A percentile compares a stretch with the other conserved stretches of the same genome.
phyloP scores from a whole-genome alignment of 2,329 filamentous ascomycete genomes.

The Ophiostoma ulmi region DNA sequence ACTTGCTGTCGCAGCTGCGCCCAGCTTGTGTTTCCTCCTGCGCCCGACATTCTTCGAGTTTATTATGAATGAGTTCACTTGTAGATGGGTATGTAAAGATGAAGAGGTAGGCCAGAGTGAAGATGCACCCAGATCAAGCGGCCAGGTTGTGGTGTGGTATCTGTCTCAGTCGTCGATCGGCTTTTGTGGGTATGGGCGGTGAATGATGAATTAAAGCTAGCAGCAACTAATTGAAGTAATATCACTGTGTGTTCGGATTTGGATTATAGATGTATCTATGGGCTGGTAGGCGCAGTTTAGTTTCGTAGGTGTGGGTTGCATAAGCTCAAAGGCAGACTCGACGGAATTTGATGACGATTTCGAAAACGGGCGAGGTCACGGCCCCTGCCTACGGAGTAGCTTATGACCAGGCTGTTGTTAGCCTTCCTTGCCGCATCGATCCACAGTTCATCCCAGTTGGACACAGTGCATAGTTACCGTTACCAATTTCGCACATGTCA shows the following conservation, averaged over 20 bases:
- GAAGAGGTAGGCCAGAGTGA: neutral
- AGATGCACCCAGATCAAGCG: neutral
- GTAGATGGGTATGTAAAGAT: neutral
- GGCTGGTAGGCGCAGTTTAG: neutral
- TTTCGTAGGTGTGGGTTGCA: neutral
- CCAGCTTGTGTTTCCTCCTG: constrained; percentile 59
- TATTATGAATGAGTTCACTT: neutral
- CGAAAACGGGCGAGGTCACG: constrained; percentile 10
- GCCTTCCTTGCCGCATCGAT: neutral
- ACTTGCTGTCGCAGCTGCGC: constrained; percentile 91
- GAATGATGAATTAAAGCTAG: neutral
- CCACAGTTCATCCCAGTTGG: neutral
- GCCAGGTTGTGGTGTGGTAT: neutral
- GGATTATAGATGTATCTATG: neutral
- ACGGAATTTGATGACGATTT: constrained; percentile 1
- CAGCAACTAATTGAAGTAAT: neutral
- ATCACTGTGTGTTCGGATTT: neutral
- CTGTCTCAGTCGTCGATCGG: neutral
- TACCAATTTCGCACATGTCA: neutral
- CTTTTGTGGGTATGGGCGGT: neutral
- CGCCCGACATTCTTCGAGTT: constrained; percentile 24
- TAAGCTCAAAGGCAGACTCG: neutral
- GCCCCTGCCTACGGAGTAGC: constrained; percentile 13
- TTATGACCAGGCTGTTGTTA: constrained; percentile 7
- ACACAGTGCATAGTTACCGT: neutral